These are phyloP conservation scores for Salvia rosmarinus DNA, from an alignment of 257 asterid species.

Conservation along the genomic window DNA sequence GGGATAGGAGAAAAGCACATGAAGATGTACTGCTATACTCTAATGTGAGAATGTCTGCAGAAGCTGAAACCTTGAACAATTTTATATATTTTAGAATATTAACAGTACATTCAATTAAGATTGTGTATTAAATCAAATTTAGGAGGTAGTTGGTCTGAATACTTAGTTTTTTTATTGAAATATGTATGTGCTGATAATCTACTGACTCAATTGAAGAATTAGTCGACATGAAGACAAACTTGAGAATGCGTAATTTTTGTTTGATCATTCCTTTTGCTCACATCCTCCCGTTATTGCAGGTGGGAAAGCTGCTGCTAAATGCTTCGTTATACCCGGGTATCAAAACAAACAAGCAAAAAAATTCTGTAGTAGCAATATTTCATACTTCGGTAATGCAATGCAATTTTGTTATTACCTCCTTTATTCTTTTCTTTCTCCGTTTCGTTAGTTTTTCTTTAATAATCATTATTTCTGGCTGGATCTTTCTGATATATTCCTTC, in stretches of 20 bases:
- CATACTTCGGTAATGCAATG: conserved; percentile 59
- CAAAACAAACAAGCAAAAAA: conserved; percentile 83
- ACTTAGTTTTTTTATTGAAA: conserved; percentile 31
- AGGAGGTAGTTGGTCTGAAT: conserved; percentile 34
- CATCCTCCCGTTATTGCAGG: conserved; percentile 52
- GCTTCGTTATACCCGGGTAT: conserved; percentile 86
- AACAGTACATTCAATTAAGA: background rate
- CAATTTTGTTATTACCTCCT: conserved; percentile 20
- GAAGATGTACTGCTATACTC: background rate
- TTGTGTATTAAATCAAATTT: background rate
- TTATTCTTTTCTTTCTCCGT: background rate
- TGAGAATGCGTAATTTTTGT: conserved; percentile 13
- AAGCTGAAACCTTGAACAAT: conserved; percentile 7
- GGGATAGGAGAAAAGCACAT: background rate
- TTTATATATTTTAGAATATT: background rate
- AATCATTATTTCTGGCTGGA: background rate
- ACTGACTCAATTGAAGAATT: background rate
- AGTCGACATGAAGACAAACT: background rate
- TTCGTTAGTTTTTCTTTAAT: background rate
- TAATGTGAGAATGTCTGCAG: conserved; percentile 10
- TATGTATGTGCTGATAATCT: background rate
- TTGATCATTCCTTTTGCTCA: conserved; percentile 28
- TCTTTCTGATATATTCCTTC: conserved; percentile 1
- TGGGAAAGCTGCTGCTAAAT: conserved; percentile 79
- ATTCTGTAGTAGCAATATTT: conserved; percentile 71